Evolutionary conservation across 495 filamentous ascomycete species (phyloP).

Genomic region (Penicillium tannophilum): DNA sequence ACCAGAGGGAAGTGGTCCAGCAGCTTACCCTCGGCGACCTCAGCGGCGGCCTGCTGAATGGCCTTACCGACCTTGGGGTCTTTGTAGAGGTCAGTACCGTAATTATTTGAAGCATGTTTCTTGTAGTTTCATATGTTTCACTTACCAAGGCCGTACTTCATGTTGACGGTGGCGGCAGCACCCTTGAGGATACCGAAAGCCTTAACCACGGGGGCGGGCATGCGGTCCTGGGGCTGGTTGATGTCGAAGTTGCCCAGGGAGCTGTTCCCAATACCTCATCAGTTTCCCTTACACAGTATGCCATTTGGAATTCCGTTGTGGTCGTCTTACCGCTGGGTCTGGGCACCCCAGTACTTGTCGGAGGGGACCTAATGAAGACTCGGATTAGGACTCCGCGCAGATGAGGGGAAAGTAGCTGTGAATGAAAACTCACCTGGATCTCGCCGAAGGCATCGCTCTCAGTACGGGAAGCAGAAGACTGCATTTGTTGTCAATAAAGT

Average conservation of each 20-base stretch:
- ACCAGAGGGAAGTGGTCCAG: constrained; percentile 98
- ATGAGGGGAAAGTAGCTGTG: background rate
- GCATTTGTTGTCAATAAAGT: background rate
- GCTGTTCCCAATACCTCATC: constrained; percentile 37
- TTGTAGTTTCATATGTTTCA: constrained; percentile 5
- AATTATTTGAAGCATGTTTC: background rate
- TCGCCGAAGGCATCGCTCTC: constrained; percentile 98
- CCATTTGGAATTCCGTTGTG: constrained; percentile 4
- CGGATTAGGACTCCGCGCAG: constrained; percentile 20
- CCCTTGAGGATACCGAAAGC: constrained; percentile 98
- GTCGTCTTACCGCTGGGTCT: constrained; percentile 78
- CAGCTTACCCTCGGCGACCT: constrained; percentile 92
- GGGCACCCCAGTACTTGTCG: constrained; percentile 98
- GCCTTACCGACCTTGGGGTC: constrained; percentile 91
- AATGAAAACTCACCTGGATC: constrained; percentile 56
- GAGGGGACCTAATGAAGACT: constrained; percentile 62
- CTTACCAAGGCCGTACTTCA: constrained; percentile 92
- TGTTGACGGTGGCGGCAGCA: constrained; percentile 94
- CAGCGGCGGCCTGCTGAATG: constrained; percentile 89
- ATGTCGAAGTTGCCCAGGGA: constrained; percentile 97
- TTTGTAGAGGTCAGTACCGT: constrained; percentile 19
- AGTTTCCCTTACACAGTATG: constrained; percentile 9
- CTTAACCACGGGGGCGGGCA: constrained; percentile 88
- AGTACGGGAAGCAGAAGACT: constrained; percentile 58
- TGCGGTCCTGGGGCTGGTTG: constrained; percentile 98